phyloP scores from a whole-genome alignment of 1,284 basidiomycete species.

The Cutaneotrichosporon dermatis region DNA sequence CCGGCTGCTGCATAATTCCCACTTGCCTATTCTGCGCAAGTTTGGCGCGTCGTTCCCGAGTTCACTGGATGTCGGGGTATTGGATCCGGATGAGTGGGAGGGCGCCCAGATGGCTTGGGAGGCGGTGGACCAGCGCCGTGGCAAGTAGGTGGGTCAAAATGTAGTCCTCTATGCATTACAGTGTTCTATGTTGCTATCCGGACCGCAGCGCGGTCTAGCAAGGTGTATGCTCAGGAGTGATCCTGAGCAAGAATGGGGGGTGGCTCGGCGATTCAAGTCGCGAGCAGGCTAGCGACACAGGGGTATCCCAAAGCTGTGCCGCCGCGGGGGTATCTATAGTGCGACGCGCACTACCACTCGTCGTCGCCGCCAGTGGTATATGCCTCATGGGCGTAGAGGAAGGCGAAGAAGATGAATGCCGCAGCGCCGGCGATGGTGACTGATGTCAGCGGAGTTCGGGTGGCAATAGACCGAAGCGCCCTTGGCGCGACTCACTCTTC shows the following conservation, averaged over 20 bases:
- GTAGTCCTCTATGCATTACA: background rate
- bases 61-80: constrained; percentile 11
- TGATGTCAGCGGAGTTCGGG: constrained; percentile 48
- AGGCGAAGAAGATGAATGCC: constrained; percentile 77
- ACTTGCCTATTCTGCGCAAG: constrained; percentile 17
- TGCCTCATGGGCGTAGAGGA: constrained; percentile 70
- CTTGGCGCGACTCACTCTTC: constrained; percentile 74
- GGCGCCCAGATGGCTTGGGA: constrained; percentile 24
- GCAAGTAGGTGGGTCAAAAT: constrained; percentile 9
- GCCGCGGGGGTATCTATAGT: background rate
- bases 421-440: constrained; percentile 78
- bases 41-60: constrained; percentile 16
- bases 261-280: background rate
- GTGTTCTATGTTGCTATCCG: background rate
- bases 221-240: too few species aligned
- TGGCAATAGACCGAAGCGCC: too few species aligned
- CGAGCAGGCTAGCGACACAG: background rate
- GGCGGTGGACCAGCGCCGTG: constrained; percentile 25
- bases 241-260: too few species aligned
- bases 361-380: constrained; percentile 32
- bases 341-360: background rate
- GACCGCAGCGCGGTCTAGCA: too few species aligned
- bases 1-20: constrained; percentile 18
- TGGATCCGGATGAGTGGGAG: constrained; percentile 18
- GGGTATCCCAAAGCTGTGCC: background rate